phyloP scores from a whole-genome alignment of 257 asterid species.

The Solanum boliviense region DNA sequence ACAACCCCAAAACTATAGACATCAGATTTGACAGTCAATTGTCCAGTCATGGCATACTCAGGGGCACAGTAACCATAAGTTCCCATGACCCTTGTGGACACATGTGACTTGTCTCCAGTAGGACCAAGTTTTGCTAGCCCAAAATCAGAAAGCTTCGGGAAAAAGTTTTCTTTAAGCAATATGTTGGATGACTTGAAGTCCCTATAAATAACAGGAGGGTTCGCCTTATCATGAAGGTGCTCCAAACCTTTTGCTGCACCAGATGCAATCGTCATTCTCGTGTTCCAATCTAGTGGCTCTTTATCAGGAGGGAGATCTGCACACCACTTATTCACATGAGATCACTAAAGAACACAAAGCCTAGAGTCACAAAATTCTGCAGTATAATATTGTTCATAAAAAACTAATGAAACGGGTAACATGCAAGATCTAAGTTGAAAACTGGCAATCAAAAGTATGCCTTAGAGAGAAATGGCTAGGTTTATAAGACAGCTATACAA shows the following conservation, averaged over 20 bases:
- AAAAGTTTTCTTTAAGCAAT: conserved; percentile 70
- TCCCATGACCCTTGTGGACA: conserved; percentile 98
- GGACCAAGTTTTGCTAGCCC: conserved; percentile 99
- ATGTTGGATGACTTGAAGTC: conserved; percentile 97
- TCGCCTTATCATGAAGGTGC: conserved; percentile 94
- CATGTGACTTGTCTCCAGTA: conserved; percentile 97
- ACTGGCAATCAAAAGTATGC: background rate
- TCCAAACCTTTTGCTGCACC: conserved; percentile 99
- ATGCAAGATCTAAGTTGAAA: background rate
- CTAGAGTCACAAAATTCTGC: background rate
- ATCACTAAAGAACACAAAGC: background rate
- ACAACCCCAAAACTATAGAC: conserved; percentile 98
- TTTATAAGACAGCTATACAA: background rate
- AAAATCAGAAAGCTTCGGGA: conserved; percentile 89
- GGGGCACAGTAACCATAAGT: conserved; percentile 99
- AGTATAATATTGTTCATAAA: background rate
- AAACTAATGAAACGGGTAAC: background rate
- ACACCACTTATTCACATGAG: background rate
- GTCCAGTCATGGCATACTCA: conserved; percentile 99
- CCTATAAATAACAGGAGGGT: conserved; percentile 91
- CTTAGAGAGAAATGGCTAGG: background rate
- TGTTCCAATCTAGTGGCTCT: conserved; percentile 96
- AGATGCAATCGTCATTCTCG: conserved; percentile 96
- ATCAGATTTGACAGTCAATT: conserved; percentile 88
- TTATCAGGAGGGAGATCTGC: conserved; percentile 82